Base-by-base conservation (phyloP, 2,329 filamentous ascomycete genomes). In the Penicillium glabrum region DNA sequence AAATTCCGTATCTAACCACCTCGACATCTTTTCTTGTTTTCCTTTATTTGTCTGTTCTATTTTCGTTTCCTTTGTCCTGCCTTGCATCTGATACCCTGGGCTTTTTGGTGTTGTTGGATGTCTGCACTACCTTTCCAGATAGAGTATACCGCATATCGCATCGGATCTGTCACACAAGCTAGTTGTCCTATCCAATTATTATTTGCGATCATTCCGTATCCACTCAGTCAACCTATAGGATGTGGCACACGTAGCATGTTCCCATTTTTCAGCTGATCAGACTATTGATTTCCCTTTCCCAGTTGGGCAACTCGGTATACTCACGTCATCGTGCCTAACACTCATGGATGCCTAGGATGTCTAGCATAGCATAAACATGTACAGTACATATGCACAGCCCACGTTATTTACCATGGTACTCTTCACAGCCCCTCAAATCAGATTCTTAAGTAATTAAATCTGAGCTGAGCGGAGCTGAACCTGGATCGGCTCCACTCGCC, bases 1-100 rank as follows among this genome's bases (percentile, higher is more conserved):
- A 52, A 54, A 29, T 67, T 77, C 53, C 57, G 29, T 67, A 77
- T 54, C 57, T 77, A 19, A 48, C 72, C 19, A 48, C 72, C n/a
- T 71, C 33, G 21, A 37, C 5, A 27, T 46, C 5, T 48, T 13
- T 51, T 19, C 19, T n/a, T 45, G 26, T 29, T 27, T 39, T 39
- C 44, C 11, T 49, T 37, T 55, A 21, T 43, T 13, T 29, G 9
- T 6, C 19, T 16, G 10, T 56, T 26, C 39, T 37, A 19, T 54
- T 39, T 24, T 26, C 1, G 9, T 29, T 29, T 37, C 19, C 47
- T 24, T 23, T 29, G n/a, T 50, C 37, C 27, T 33, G 26, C 4
- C 3, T 35, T 46, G 59, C 62, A 64, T 65, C 53, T 61, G 58
- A 66, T 66, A 66, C 64, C 64, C 64, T 64, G 61, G 64, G 61